Conservation (phyloP, 805 yeast genomes). For the Metschnikowia dekortorum region DNA sequence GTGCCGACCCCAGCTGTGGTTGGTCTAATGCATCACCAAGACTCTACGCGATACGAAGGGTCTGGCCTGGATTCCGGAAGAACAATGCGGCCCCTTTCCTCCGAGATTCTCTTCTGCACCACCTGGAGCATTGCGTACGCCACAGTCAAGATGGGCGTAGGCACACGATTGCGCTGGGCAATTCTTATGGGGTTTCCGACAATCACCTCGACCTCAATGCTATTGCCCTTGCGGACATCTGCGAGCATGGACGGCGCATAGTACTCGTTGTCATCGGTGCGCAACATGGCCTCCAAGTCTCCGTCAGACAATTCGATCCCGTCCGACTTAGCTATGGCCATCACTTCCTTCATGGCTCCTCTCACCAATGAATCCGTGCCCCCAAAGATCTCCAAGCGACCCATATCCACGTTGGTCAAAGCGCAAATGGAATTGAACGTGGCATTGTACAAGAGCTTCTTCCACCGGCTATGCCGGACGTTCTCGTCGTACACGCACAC, state of each 20-base stretch:
- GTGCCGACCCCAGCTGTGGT: no score
- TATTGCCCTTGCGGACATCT: slow-evolving; percentile 33
- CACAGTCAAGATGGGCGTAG: slow-evolving; percentile 21
- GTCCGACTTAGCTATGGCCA: slow-evolving; percentile 23
- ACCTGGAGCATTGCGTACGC: slow-evolving; percentile 21
- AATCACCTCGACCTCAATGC: slow-evolving; percentile 37
- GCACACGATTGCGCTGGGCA: slow-evolving; percentile 35
- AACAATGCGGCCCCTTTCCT: slow-evolving; percentile 18
- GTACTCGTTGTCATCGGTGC: slow-evolving; percentile 29
- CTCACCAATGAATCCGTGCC: slow-evolving; percentile 18
- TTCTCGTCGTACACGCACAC: slow-evolving; percentile 37
- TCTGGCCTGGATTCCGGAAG: slow-evolving; percentile 19
- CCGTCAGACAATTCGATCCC: slow-evolving; percentile 19
- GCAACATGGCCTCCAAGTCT: slow-evolving; percentile 19
- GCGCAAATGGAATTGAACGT: slow-evolving; percentile 61
- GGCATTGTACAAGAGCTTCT: slow-evolving; percentile 67
- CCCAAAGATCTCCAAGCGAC: slow-evolving; percentile 33
- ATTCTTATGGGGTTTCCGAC: slow-evolving; percentile 37
- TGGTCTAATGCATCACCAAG: no score
- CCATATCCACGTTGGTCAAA: slow-evolving; percentile 55
- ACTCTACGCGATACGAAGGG: not conserved
- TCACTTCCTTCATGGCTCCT: slow-evolving; percentile 20
- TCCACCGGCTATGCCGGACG: slow-evolving; percentile 54
- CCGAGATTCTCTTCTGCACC: slow-evolving; percentile 18
- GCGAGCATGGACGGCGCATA: slow-evolving; percentile 41